Evolutionary conservation across 2,329 filamentous ascomycete species (phyloP), one percentile per base, ranked within the genome.

Genomic region (Xylaria sp.): DNA sequence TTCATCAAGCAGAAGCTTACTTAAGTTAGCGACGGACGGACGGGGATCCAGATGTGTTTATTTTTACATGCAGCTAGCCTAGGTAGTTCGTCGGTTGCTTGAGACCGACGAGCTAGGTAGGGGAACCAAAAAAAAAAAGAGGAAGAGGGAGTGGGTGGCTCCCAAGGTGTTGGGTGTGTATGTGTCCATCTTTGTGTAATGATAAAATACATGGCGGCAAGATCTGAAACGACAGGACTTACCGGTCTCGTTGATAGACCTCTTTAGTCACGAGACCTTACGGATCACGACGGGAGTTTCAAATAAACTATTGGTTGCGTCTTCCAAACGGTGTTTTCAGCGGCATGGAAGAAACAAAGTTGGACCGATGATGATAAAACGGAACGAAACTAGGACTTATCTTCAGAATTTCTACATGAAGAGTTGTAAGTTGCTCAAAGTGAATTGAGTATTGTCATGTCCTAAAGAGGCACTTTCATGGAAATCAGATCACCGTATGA

Each of bases 1-100:
- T 99, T 99, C 80, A 99, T 99, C 81, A 99, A 99, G 84, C 93
- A 97, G 80, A 99, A 99, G 83, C 86, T 99, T 72, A 97, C 94
- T 56, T 99, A 85, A 75, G 66, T n/a, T n/a, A 11, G 9, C 16
- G 17, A 44, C 29, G n/a, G 38, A 5, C 18, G 22, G 46, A 54
- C 39, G 19, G 24, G 24, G 24, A 18, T 11, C n/a, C 11, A 44
- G 29, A 20, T 13, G 17, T 18, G 20, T 13, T 20, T 19, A 43
- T n/a, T 39, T 39, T 5, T 7, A 4, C 8, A 4, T 2, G 5
- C 9, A 3, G 17, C n/a, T n/a, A n/a, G n/a, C n/a, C n/a, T n/a
- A n/a, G n/a, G n/a, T n/a, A n/a, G n/a, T n/a, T n/a, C n/a, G n/a
- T n/a, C n/a, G n/a, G n/a, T n/a, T n/a, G n/a, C n/a, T n/a, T n/a